A percentile compares a stretch with the other conserved stretches of the same genome.
Evolutionary conservation across 306 rosid genomes (phyloP).

Genomic region (Dalbergia oliveri): DNA sequence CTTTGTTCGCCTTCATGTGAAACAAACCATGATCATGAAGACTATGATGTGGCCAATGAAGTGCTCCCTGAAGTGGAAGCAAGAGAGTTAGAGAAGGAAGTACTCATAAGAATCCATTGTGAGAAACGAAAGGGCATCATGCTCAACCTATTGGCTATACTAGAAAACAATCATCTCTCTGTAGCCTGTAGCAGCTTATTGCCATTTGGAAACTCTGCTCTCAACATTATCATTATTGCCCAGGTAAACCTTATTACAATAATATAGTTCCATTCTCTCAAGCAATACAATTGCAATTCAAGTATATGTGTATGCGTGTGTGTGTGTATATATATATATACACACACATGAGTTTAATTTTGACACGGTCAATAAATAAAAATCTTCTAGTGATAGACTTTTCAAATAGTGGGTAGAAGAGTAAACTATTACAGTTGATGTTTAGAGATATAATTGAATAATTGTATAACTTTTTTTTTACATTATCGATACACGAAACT

Average conservation of each 20-base stretch:
- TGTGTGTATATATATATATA: no score
- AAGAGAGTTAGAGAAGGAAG: conserved; percentile 30
- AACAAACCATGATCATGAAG: background rate
- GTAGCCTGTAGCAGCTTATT: conserved; percentile 2
- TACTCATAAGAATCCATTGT: conserved; percentile 39
- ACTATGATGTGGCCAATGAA: background rate
- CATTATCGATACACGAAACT: no score
- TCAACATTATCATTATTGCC: conserved; percentile 16
- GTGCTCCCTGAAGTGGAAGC: conserved; percentile 28
- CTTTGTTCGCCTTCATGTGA: background rate
- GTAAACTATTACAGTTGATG: no score
- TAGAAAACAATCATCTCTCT: conserved; percentile 27
- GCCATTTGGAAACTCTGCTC: conserved; percentile 37
- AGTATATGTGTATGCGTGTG: background rate
- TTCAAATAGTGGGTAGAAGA: no score
- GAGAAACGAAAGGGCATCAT: conserved; percentile 20
- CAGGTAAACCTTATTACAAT: conserved; percentile 14
- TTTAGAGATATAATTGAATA: no score
- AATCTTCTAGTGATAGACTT: no score
- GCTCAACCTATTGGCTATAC: background rate
- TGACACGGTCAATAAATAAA: no score
- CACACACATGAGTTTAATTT: no score
- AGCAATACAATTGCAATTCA: background rate
- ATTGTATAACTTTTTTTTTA: no score
- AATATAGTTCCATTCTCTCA: background rate